Evolutionary conservation across 1,284 basidiomycete species (phyloP).

Genomic region (Fistulina hepatica): DNA sequence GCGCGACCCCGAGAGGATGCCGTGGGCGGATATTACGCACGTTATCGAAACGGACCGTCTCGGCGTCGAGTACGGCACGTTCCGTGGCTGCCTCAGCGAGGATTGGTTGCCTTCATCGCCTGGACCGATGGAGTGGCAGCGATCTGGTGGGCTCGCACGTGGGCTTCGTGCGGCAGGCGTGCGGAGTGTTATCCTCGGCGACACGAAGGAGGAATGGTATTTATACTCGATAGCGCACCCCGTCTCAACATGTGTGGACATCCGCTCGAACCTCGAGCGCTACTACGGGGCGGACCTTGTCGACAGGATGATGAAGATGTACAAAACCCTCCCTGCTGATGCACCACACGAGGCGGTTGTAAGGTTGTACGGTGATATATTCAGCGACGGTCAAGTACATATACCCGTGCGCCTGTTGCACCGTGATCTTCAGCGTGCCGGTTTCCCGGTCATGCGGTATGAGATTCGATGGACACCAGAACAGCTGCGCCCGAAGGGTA

Average conservation of each 20-base stretch:
- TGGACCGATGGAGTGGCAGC: conserved; percentile 59
- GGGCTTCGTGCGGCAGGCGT: conserved; percentile 49
- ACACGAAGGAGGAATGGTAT: conserved; percentile 67
- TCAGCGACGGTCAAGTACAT: conserved; percentile 62
- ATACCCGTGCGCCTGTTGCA: conserved; percentile 53
- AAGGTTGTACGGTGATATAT: conserved; percentile 44
- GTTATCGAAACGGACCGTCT: conserved; percentile 46
- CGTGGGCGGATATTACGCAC: conserved; percentile 39
- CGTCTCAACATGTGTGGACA: conserved; percentile 34
- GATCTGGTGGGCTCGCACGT: conserved; percentile 44
- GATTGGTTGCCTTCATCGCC: conserved; percentile 41
- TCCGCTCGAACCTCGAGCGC: conserved; percentile 45
- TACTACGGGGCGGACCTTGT: conserved; percentile 47
- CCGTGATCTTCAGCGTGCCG: conserved; percentile 42
- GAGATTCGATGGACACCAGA: conserved; percentile 60
- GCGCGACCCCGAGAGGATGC: conserved; percentile 35
- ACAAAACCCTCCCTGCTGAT: conserved; percentile 27
- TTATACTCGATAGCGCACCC: conserved; percentile 62
- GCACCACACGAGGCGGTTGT: conserved; percentile 32
- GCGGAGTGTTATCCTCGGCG: conserved; percentile 50
- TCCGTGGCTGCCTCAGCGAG: conserved; percentile 52
- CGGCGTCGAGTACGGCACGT: conserved; percentile 46
- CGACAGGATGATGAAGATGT: conserved; percentile 34
- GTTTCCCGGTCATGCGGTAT: conserved; percentile 58
- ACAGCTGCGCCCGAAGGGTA: conserved; percentile 42